Evolutionary conservation across 345 rosid genomes (phyloP).

Genomic region (Xanthoceras sorbifolium): DNA sequence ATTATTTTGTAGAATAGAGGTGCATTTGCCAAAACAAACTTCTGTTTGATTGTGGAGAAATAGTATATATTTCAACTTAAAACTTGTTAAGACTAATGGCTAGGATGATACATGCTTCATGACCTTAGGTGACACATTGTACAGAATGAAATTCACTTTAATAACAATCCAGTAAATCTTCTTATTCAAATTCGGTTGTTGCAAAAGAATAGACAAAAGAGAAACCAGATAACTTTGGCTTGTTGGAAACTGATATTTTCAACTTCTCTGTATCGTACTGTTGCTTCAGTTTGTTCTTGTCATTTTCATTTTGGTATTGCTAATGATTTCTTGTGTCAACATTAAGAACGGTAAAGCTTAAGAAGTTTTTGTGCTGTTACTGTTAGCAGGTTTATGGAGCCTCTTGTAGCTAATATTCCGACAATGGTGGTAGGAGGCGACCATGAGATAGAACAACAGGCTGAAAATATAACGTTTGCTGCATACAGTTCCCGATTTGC

Average conservation of each 20-base stretch:
- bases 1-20: background rate
- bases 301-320: conserved; percentile 12
- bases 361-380: background rate
- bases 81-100: background rate
- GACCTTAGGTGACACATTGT: background rate
- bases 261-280: background rate
- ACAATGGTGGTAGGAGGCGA: conserved; percentile 88
- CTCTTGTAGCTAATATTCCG: conserved; percentile 67
- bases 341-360: conserved; percentile 1
- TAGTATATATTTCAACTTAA: background rate
- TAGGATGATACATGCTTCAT: too few relatives aligned
- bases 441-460: conserved; percentile 81
- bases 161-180: background rate
- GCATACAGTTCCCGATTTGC: conserved; percentile 88
- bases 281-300: background rate
- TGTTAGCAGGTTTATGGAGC: conserved; percentile 76
- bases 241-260: background rate
- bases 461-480: conserved; percentile 59
- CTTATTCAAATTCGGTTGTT: background rate
- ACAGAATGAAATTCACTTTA: background rate
- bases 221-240: background rate
- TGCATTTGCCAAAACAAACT: background rate
- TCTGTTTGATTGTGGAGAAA: background rate
- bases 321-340: background rate
- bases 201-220: background rate